Conservation (phyloP, 2,329 filamentous ascomycete genomes). For the Podosphaera leucotricha region DNA sequence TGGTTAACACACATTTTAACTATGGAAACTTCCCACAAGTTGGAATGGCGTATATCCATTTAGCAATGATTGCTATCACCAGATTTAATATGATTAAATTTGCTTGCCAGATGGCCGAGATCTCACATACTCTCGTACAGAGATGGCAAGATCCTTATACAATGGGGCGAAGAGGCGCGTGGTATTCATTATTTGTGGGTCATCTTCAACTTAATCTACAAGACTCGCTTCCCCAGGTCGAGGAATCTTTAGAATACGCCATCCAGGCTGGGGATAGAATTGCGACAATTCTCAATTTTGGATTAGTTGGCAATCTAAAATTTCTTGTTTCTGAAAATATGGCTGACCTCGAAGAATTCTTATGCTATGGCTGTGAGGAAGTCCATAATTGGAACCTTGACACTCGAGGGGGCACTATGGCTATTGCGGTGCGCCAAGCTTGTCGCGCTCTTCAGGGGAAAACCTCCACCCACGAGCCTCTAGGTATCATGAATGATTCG, state of each 20-base stretch:
- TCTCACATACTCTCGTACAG: constrained; percentile 40
- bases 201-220: constrained; percentile 42
- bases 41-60: constrained; percentile 41
- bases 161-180: constrained; percentile 41
- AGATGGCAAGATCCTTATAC: constrained; percentile 39
- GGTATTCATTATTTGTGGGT: constrained; percentile 45
- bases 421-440: constrained; percentile 42
- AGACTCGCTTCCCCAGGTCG: constrained; percentile 33
- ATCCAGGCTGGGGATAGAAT: constrained; percentile 46
- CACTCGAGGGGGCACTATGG: constrained; percentile 43
- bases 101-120: constrained; percentile 37
- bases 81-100: constrained; percentile 49
- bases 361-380: constrained; percentile 50
- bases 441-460: constrained; percentile 53
- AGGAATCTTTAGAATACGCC: constrained; percentile 41
- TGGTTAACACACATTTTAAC: constrained; percentile 41
- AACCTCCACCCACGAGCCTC: constrained; percentile 24
- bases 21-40: constrained; percentile 45
- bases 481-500: constrained; percentile 41
- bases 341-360: constrained; percentile 41
- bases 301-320: constrained; percentile 39
- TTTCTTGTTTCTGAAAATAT: constrained; percentile 48
- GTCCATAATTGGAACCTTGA: constrained; percentile 50
- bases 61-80: constrained; percentile 41
- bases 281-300: constrained; percentile 47